These are phyloP conservation scores for Cordyceps pruinosa DNA, from an alignment of 2,329 filamentous ascomycete genomes.

Conservation along the genomic window DNA sequence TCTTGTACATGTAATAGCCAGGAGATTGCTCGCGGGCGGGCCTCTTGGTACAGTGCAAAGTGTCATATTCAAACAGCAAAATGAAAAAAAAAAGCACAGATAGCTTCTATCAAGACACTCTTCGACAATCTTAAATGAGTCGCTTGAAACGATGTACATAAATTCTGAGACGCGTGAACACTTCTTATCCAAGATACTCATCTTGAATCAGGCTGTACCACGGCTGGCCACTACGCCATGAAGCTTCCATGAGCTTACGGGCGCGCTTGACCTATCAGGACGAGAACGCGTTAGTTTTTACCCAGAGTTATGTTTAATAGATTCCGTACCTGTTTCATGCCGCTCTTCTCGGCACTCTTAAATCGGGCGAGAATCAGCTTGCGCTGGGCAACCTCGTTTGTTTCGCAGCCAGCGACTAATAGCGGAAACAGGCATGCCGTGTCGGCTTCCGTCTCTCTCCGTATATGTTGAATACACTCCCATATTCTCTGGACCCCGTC, in stretches of 20 bases:
- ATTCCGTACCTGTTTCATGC: slow-evolving; percentile 63
- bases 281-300: background rate
- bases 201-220: slow-evolving; percentile 63
- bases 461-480: slow-evolving; percentile 53
- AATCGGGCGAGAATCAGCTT: slow-evolving; percentile 59
- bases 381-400: slow-evolving; percentile 47
- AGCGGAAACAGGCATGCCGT: slow-evolving; percentile 72
- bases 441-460: slow-evolving; percentile 63
- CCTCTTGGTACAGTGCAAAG: background rate
- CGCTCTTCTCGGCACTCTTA: slow-evolving; percentile 60
- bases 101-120: slow-evolving; percentile 9
- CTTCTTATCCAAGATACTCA: slow-evolving; percentile 58
- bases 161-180: background rate
- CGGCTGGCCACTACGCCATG: slow-evolving; percentile 60
- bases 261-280: slow-evolving; percentile 47
- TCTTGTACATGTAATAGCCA: background rate
- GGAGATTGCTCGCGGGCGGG: background rate
- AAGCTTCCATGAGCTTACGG: slow-evolving; percentile 57
- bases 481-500: slow-evolving; percentile 57
- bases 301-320: background rate
- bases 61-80: slow-evolving; percentile 1
- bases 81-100: background rate
- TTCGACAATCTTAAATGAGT: background rate
- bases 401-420: slow-evolving; percentile 77
- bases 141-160: background rate